phyloP scores from a whole-genome alignment of 2,329 filamentous ascomycete species.

The Fusarium robinianum region DNA sequence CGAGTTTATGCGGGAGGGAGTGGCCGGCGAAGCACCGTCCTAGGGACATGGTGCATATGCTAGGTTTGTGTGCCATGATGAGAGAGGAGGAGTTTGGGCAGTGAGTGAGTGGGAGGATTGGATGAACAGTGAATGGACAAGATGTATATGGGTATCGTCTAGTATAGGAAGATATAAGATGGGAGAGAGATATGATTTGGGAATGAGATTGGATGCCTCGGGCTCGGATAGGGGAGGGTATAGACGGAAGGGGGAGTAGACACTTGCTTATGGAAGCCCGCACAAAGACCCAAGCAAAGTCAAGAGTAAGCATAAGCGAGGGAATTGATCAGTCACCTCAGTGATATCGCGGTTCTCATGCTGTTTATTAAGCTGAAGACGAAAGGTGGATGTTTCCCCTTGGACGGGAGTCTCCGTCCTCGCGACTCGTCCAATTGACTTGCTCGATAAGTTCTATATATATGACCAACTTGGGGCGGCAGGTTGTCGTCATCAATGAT shows the following conservation, averaged over 20 bases:
- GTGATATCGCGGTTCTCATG: too few species aligned
- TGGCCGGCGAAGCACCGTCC: constrained; percentile 73
- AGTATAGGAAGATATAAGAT: not conserved
- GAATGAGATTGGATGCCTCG: too few species aligned
- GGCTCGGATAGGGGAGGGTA: too few species aligned
- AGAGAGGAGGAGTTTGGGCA: not conserved
- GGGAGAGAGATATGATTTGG: not conserved
- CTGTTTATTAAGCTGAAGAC: constrained; percentile 14
- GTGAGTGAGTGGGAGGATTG: not conserved
- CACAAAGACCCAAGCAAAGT: too few species aligned
- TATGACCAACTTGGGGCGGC: not conserved
- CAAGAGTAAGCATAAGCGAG: not conserved
- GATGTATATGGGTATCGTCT: not conserved
- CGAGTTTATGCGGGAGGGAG: constrained; percentile 67
- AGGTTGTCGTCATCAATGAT: constrained; percentile 9
- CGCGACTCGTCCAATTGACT: constrained; percentile 15
- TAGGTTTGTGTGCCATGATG: constrained; percentile 60
- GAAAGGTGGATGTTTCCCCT: constrained; percentile 11
- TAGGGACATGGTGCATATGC: constrained; percentile 77
- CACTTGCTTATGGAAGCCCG: too few species aligned
- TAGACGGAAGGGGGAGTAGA: too few species aligned
- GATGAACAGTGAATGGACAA: not conserved
- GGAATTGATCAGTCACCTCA: too few species aligned
- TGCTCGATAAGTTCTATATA: constrained; percentile 3
- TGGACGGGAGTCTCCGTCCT: constrained; percentile 10